Evolutionary conservation across 305 asterid species (phyloP), one percentile per base, ranked within the genome.

Genomic region (Lippia alba): DNA sequence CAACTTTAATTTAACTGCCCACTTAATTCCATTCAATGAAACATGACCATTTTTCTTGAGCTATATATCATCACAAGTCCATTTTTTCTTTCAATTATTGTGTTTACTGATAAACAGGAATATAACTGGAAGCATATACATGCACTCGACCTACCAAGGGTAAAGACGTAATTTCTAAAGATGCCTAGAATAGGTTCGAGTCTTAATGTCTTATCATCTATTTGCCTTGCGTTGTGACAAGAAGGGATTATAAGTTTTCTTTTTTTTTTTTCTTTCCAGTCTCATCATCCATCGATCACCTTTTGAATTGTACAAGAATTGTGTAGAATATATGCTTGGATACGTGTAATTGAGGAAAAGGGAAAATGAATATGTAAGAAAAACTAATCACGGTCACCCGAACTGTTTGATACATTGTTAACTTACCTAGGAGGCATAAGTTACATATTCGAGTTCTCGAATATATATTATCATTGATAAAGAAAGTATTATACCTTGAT

Each of bases 151-250:
- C 10, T 19, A 6, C 4, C 17, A 57, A 14, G 20, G 44, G 20
- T 33, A 32, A 57, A 33, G 1, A 57, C 32, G 17, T 32, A 57
- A 57, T 57, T 57, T 33, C 8, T 0, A 2, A 34, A 30, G 5
- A 7, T 7, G 12, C 15, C 10, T 46, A 10, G 0, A 46, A 46
- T 8, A 14, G 9, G 14, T 18, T 54, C 16, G 17, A 56, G 40
- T 24, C 39, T n/a, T n/a, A n/a, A n/a, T n/a, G n/a, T n/a, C n/a
- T 20, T 5, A 12, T 56, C 61, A 20, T 56, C 16, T 56, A 56
- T 6, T 18, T 12, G 33, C 11, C 45, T 57, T 57, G 12, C 63
- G 33, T 57, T 57, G 19, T 32, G 63, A 57, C 63, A 57, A 56
- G 40, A n/a, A n/a, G n/a, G 44, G 44, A 32, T n/a, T n/a, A n/a